Percentiles rank a stretch among this genome's conserved stretches.
phyloP scores from a whole-genome alignment of 208 protist species.

The Acanthamoeba rhysodes region DNA sequence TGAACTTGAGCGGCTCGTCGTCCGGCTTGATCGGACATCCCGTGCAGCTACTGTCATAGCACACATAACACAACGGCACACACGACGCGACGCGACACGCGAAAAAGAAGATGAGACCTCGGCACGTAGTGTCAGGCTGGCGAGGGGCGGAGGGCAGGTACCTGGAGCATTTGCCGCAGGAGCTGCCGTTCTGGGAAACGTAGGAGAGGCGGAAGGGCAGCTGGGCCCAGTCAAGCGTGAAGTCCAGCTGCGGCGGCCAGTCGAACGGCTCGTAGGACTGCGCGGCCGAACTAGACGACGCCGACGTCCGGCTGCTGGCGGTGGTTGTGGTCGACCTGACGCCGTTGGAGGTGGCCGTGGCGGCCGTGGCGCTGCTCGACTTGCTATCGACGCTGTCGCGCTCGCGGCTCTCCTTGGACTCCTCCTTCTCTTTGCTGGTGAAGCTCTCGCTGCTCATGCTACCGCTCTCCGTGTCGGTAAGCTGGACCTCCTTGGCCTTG shows the following conservation, averaged over 20 bases:
- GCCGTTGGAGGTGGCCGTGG: neutral
- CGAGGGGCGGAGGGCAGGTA: neutral
- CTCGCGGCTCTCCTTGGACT: conserved; percentile 1
- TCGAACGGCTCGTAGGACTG: neutral
- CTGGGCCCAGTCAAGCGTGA: conserved; percentile 4
- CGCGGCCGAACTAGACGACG: neutral
- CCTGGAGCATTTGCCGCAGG: conserved; percentile 25
- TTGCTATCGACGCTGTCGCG: neutral
- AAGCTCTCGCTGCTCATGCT: conserved; percentile 9
- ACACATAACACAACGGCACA: neutral
- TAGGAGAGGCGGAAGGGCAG: conserved; percentile 39
- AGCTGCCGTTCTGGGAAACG: neutral
- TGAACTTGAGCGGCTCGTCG: conserved; percentile 53
- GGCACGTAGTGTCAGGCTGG: no score
- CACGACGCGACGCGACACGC: neutral
- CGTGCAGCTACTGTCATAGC: neutral
- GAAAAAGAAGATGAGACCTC: no score
- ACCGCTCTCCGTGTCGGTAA: conserved; percentile 3
- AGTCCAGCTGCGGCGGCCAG: conserved; percentile 19
- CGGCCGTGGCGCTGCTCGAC: neutral
- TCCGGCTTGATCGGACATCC: conserved; percentile 28
- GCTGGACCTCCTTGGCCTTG: neutral
- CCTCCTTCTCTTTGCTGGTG: conserved; percentile 24
- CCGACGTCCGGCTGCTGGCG: neutral
- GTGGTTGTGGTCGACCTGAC: neutral